phyloP scores from a whole-genome alignment of 257 asterid species.

The Euphrasia confusa region DNA sequence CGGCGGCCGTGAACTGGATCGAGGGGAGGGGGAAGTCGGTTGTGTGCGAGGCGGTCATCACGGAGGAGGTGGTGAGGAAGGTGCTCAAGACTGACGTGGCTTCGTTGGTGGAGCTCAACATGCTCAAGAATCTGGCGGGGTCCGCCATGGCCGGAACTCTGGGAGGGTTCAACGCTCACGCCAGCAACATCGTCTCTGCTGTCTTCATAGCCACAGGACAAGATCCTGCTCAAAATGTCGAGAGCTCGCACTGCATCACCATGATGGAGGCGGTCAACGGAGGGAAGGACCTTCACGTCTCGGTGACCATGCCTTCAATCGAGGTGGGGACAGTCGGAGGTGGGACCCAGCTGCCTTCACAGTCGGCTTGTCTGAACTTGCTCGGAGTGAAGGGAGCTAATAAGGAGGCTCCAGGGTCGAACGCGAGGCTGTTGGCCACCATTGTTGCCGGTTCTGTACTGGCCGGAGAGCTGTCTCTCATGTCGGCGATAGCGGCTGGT shows the following conservation, averaged over 20 bases:
- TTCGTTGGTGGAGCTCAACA: slow-evolving; percentile 40
- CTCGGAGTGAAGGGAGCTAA: slow-evolving; percentile 43
- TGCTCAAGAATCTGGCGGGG: slow-evolving; percentile 46
- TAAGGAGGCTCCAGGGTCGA: slow-evolving; percentile 36
- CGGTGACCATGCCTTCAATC: slow-evolving; percentile 41
- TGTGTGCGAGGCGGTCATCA: slow-evolving; percentile 38
- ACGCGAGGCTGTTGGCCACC: slow-evolving; percentile 32
- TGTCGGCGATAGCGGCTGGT: slow-evolving; percentile 44
- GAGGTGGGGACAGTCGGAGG: slow-evolving; percentile 45
- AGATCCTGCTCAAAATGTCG: slow-evolving; percentile 39
- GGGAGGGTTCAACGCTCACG: slow-evolving; percentile 44
- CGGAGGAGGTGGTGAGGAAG: slow-evolving; percentile 31
- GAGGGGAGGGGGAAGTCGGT: slow-evolving; percentile 43
- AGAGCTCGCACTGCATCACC: slow-evolving; percentile 46
- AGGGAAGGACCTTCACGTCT: slow-evolving; percentile 41
- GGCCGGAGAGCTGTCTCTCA: slow-evolving; percentile 42
- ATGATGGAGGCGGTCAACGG: slow-evolving; percentile 44
- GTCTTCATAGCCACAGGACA: slow-evolving; percentile 38
- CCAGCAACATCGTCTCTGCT: slow-evolving; percentile 38
- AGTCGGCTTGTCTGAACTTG: slow-evolving; percentile 40
- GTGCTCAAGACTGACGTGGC: slow-evolving; percentile 39
- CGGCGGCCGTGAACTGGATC: slow-evolving; percentile 42
- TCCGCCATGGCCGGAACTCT: slow-evolving; percentile 43
- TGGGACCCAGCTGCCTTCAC: slow-evolving; percentile 43
- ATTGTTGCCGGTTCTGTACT: slow-evolving; percentile 42